Percentiles rank a stretch among this genome's conserved stretches.
Evolutionary conservation across 768 basidiomycete species (phyloP).

Genomic region (Termitomyces sp.): DNA sequence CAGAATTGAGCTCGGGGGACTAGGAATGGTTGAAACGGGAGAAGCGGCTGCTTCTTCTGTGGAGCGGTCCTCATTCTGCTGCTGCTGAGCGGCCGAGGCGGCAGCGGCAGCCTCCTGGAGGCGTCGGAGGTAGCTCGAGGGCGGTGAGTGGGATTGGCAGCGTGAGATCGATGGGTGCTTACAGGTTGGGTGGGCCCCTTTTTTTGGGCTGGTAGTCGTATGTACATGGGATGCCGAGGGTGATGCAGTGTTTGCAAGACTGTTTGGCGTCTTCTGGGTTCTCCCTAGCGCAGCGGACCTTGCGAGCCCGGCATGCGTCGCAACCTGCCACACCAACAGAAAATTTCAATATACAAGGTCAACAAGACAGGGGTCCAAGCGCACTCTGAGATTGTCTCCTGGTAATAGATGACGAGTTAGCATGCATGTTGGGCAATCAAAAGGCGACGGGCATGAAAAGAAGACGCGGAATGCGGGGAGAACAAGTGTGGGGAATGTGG

Average conservation of each 20-base stretch:
- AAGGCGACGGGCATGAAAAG: constrained; percentile 35
- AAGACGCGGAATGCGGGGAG: constrained; percentile 7
- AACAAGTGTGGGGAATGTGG: constrained; percentile 38
- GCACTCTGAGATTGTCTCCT: constrained; percentile 85
- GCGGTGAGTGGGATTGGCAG: constrained; percentile 3
- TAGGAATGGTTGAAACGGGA: constrained; percentile 43
- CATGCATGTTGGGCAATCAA: constrained; percentile 23
- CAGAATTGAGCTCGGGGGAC: constrained; percentile 43
- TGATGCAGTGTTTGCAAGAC: constrained; percentile 84
- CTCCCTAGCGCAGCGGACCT: constrained; percentile 81
- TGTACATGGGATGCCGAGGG: constrained; percentile 79
- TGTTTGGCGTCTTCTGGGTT: constrained; percentile 73
- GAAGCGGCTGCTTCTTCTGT: constrained; percentile 38
- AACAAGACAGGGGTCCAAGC: neutral
- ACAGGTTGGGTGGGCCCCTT: constrained; percentile 90
- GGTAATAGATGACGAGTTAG: constrained; percentile 22
- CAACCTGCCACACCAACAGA: constrained; percentile 51
- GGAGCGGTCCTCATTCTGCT: constrained; percentile 24
- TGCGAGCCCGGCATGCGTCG: constrained; percentile 83
- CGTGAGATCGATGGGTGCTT: constrained; percentile 22
- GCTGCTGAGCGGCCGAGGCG: constrained; percentile 37
- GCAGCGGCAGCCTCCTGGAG: constrained; percentile 77
- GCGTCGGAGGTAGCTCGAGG: constrained; percentile 66
- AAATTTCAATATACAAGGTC: constrained; percentile 7
- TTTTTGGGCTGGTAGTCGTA: constrained; percentile 95